phyloP scores from a whole-genome alignment of 2,329 filamentous ascomycete genomes.

The Nothophoma quercina region DNA sequence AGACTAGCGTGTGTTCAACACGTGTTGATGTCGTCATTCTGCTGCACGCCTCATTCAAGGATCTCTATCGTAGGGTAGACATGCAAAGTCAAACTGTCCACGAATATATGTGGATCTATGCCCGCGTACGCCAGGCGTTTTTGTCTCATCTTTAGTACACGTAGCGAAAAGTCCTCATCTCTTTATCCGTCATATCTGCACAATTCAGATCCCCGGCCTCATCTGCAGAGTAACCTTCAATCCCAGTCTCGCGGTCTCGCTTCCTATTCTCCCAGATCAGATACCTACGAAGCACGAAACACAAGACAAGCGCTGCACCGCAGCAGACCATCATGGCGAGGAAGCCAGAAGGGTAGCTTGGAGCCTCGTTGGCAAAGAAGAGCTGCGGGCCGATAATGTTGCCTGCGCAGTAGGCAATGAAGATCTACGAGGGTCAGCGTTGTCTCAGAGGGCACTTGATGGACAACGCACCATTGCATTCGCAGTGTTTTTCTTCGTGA shows the following conservation, averaged over 20 bases:
- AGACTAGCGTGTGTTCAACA: too few species aligned
- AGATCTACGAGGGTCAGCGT: constrained; percentile 6
- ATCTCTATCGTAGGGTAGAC: too few species aligned
- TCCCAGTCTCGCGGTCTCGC: constrained; percentile 13
- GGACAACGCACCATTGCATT: constrained; percentile 47
- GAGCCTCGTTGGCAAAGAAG: constrained; percentile 11
- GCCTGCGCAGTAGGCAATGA: constrained; percentile 19
- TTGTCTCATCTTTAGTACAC: constrained; percentile 14
- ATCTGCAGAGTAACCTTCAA: constrained; percentile 5
- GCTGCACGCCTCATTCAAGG: too few species aligned
- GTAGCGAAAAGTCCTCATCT: constrained; percentile 22
- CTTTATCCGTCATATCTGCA: constrained; percentile 22
- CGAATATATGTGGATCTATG: too few species aligned
- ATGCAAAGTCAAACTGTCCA: too few species aligned
- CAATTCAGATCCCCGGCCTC: constrained; percentile 12
- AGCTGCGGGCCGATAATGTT: constrained; percentile 19
- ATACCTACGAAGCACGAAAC: constrained; percentile 19
- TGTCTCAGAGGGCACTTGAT: too few species aligned
- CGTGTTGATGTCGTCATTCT: not conserved
- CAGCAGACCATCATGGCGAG: constrained; percentile 24
- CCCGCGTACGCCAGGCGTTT: too few species aligned
- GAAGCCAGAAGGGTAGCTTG: constrained; percentile 15
- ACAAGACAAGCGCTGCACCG: constrained; percentile 13
- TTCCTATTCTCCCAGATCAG: constrained; percentile 22
- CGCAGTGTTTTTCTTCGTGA: constrained; percentile 61